phyloP scores from a whole-genome alignment of 2,329 filamentous ascomycete species.

The Eutypella sp. region DNA sequence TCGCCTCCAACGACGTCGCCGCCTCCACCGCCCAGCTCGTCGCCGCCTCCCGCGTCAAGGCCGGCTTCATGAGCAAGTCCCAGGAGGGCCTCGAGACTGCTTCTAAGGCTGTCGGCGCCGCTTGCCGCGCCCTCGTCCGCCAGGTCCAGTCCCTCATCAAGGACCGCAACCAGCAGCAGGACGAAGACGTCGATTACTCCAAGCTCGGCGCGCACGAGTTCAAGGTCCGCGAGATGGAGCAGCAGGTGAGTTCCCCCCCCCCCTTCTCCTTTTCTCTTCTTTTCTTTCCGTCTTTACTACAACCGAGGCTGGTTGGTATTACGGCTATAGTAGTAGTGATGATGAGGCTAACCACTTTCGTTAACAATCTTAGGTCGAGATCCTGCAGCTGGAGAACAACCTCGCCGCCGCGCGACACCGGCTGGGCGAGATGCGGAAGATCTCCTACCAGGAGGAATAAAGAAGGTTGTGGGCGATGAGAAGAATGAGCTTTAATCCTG shows the following conservation, averaged over 20 bases:
- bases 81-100: constrained; percentile 89
- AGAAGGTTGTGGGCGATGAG: not conserved
- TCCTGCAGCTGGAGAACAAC: constrained; percentile 87
- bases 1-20: constrained; percentile 94
- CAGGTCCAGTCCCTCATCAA: constrained; percentile 95
- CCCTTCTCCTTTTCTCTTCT: constrained; percentile 1
- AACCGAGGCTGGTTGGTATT: too few relatives aligned
- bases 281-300: not conserved
- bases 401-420: constrained; percentile 74
- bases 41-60: constrained; percentile 92
- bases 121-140: constrained; percentile 80
- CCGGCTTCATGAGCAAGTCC: constrained; percentile 94
- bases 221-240: constrained; percentile 98
- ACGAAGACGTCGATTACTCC: constrained; percentile 81
- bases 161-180: constrained; percentile 73
- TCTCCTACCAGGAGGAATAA: constrained; percentile 80
- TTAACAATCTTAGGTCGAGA: constrained; percentile 69
- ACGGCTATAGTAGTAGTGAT: not conserved
- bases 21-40: constrained; percentile 96
- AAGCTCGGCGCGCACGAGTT: constrained; percentile 92
- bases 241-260: constrained; percentile 66
- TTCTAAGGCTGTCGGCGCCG: constrained; percentile 85
- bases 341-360: constrained; percentile 12
- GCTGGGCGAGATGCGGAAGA: constrained; percentile 96
- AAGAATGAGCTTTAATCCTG: not conserved